Percentiles rank a stretch among this genome's conserved stretches.
Conservation (phyloP, 352 stramenopile genomes). For the Phytophthora rubi region DNA sequence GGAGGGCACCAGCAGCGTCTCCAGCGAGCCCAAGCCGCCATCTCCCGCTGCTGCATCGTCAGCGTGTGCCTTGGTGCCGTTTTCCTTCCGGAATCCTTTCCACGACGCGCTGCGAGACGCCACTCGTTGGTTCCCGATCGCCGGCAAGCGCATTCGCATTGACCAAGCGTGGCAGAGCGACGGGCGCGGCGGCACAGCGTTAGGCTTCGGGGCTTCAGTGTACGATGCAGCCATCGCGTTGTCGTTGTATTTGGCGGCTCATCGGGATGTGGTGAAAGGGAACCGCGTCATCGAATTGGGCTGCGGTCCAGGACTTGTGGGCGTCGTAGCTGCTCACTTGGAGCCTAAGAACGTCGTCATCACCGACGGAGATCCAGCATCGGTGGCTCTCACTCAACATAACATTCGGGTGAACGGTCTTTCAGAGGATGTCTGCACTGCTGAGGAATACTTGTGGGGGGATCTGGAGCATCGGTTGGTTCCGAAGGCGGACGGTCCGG, state of each 20-base stretch:
- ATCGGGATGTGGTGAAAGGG: conserved; percentile 51
- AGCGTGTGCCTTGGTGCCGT: conserved; percentile 58
- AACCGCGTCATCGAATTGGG: conserved; percentile 79
- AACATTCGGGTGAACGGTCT: conserved; percentile 54
- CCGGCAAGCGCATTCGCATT: conserved; percentile 59
- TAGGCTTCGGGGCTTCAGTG: conserved; percentile 84
- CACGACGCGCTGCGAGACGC: conserved; percentile 74
- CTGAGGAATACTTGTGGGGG: conserved; percentile 69
- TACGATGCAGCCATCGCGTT: conserved; percentile 84
- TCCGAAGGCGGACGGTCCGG: conserved; percentile 8
- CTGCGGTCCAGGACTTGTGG: conserved; percentile 75
- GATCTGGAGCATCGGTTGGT: conserved; percentile 43
- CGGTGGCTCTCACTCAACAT: conserved; percentile 62
- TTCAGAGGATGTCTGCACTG: conserved; percentile 30
- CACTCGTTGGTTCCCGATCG: conserved; percentile 74
- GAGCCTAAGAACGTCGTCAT: conserved; percentile 53
- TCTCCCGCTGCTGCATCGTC: conserved; percentile 13
- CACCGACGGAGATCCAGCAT: conserved; percentile 78
- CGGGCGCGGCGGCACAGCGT: conserved; percentile 67
- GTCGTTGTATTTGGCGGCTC: conserved; percentile 74
- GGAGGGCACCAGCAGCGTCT: conserved; percentile 15
- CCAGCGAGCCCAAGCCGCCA: neutral
- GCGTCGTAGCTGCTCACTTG: conserved; percentile 66
- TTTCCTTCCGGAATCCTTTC: conserved; percentile 79
- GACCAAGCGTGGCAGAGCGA: conserved; percentile 82